phyloP scores from a whole-genome alignment of 1,284 basidiomycete species.

The Gymnopus androsaceus region DNA sequence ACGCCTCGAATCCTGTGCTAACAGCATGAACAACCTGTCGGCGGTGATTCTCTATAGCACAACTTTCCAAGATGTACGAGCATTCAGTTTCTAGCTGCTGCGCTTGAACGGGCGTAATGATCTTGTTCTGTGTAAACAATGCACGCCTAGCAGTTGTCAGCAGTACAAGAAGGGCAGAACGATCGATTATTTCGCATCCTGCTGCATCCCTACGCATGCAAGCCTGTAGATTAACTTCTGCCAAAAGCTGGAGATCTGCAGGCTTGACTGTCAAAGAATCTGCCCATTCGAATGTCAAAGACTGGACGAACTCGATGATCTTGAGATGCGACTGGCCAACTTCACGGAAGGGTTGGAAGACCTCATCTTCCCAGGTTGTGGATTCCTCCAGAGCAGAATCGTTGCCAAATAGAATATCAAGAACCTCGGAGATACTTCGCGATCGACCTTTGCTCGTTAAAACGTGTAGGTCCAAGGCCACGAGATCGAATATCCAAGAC shows the following conservation, averaged over 20 bases:
- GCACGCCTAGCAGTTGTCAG: constrained; percentile 61
- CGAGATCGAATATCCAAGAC: constrained; percentile 84
- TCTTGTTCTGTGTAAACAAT: constrained; percentile 68
- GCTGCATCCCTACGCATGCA: constrained; percentile 73
- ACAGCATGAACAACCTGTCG: constrained; percentile 77
- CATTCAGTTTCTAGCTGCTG: constrained; percentile 74
- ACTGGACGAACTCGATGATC: constrained; percentile 86
- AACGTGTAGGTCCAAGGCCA: constrained; percentile 88
- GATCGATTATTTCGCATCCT: constrained; percentile 84
- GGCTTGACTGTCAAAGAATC: constrained; percentile 68
- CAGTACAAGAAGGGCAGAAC: constrained; percentile 66
- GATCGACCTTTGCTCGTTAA: constrained; percentile 77
- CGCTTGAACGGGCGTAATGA: constrained; percentile 64
- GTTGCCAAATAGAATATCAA: constrained; percentile 75
- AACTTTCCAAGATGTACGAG: constrained; percentile 77
- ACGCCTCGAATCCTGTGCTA: constrained; percentile 74
- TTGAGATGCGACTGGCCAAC: constrained; percentile 80
- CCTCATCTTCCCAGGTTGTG: constrained; percentile 48
- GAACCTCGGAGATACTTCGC: constrained; percentile 69
- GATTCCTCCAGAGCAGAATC: constrained; percentile 48
- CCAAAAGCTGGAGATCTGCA: constrained; percentile 69
- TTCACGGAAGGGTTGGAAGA: constrained; percentile 63
- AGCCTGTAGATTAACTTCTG: constrained; percentile 70
- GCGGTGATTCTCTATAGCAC: constrained; percentile 85
- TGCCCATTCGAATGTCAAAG: constrained; percentile 85